These are phyloP conservation scores for Suillus sp. DNA, from an alignment of 768 basidiomycete species.

Conservation along the genomic window DNA sequence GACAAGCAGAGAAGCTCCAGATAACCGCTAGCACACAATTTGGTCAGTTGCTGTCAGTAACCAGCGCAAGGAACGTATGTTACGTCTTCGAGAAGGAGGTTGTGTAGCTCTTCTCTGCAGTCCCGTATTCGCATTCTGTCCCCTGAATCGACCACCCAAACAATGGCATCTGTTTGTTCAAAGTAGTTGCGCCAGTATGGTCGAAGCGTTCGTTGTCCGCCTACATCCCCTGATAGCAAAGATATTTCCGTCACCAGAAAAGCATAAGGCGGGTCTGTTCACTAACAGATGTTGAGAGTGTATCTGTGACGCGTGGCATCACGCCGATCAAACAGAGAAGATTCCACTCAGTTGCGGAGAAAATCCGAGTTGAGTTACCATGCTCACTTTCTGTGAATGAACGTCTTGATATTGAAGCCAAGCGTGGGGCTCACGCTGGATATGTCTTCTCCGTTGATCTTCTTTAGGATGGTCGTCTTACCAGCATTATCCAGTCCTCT, in stretches of 20 bases:
- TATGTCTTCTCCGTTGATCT: constrained; percentile 91
- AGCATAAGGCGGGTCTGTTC: constrained; percentile 5
- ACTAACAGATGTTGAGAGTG: constrained; percentile 47
- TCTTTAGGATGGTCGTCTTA: constrained; percentile 97
- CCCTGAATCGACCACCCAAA: constrained; percentile 98
- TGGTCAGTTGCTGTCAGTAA: neutral
- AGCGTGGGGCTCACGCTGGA: constrained; percentile 87
- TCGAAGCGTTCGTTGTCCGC: constrained; percentile 91
- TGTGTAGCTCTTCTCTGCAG: constrained; percentile 85
- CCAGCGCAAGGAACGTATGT: constrained; percentile 28
- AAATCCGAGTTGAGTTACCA: constrained; percentile 24
- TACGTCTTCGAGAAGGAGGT: constrained; percentile 90
- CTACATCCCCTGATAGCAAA: constrained; percentile 92
- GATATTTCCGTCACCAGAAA: constrained; percentile 60
- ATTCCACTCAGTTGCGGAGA: constrained; percentile 21
- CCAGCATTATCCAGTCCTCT: constrained; percentile 99
- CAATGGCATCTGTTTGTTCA: constrained; percentile 95
- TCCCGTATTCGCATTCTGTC: constrained; percentile 90
- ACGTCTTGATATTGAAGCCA: constrained; percentile 99
- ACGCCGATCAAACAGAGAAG: constrained; percentile 29
- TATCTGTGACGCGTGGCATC: constrained; percentile 32
- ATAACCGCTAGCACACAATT: constrained; percentile 62
- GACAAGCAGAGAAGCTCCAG: constrained; percentile 93
- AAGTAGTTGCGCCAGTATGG: constrained; percentile 99
- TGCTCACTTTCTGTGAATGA: constrained; percentile 82